A percentile compares a stretch with the other conserved stretches of the same genome.
Conservation (phyloP, 805 yeast species). For the Komagataella populi region DNA sequence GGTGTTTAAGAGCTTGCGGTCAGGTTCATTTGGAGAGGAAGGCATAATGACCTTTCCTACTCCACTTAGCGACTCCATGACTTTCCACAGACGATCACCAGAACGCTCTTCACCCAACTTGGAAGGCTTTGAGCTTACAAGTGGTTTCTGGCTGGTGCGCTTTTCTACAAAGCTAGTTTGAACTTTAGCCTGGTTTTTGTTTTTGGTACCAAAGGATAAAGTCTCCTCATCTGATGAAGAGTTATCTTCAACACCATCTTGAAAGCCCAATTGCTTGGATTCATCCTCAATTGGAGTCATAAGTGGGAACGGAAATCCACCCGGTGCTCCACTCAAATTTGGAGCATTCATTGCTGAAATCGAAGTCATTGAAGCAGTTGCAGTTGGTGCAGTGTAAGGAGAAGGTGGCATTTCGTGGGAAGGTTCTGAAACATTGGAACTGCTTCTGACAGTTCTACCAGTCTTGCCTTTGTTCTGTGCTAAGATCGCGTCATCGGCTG, state of each 20-base stretch:
- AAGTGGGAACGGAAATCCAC: slow-evolving; percentile 34
- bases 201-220: slow-evolving; percentile 49
- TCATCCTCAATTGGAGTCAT: slow-evolving; percentile 24
- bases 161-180: slow-evolving; percentile 24
- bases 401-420: slow-evolving; percentile 27
- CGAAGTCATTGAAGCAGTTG: slow-evolving; percentile 57
- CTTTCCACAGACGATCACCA: slow-evolving; percentile 69
- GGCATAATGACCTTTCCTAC: slow-evolving; percentile 75
- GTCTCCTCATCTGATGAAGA: slow-evolving; percentile 24
- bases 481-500: slow-evolving; percentile 51
- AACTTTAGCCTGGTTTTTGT: slow-evolving; percentile 37
- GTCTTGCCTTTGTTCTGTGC: slow-evolving; percentile 14
- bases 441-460: slow-evolving; percentile 11
- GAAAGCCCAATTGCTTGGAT: slow-evolving; percentile 16
- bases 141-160: slow-evolving; percentile 1
- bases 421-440: slow-evolving; percentile 10
- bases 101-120: slow-evolving; percentile 12
- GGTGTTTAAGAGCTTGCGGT: slow-evolving; percentile 55
- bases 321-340: slow-evolving; percentile 15
- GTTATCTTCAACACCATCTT: slow-evolving; percentile 4
- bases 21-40: slow-evolving; percentile 38
- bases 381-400: slow-evolving; percentile 71
- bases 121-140: neutral
- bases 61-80: slow-evolving; percentile 77
- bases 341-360: slow-evolving; percentile 32